Evolutionary conservation across 768 basidiomycete species (phyloP).

Genomic region (Mycena kentingensis): DNA sequence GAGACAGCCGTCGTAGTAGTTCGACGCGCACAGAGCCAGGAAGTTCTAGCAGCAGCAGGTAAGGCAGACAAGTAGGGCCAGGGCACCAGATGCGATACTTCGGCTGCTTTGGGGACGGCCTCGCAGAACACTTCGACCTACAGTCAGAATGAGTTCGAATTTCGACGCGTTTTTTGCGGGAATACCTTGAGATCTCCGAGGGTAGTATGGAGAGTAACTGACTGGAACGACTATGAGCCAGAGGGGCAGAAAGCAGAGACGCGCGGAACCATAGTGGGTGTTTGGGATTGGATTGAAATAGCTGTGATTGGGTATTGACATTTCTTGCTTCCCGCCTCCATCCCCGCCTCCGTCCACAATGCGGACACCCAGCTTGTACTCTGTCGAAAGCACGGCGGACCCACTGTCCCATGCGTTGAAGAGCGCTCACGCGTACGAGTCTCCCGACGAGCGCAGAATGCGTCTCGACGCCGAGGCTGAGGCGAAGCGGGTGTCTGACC

Average conservation of each 20-base stretch:
- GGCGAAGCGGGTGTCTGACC: conserved; percentile 74
- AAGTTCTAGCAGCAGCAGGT: conserved; percentile 83
- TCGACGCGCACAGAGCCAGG: conserved; percentile 88
- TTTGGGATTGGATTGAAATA: background rate
- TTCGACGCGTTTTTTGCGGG: background rate
- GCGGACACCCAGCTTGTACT: conserved; percentile 73
- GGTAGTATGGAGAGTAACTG: conserved; percentile 93
- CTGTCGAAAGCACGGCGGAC: conserved; percentile 56
- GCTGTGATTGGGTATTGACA: background rate
- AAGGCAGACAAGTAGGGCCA: conserved; percentile 12
- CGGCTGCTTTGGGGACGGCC: conserved; percentile 91
- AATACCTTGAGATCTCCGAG: conserved; percentile 95
- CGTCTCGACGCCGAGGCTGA: conserved; percentile 71
- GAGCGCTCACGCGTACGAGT: conserved; percentile 66
- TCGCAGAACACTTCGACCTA: conserved; percentile 98
- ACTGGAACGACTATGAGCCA: conserved; percentile 47
- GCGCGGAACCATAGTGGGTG: conserved; percentile 19
- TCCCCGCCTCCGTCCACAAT: conserved; percentile 45
- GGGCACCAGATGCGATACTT: conserved; percentile 54
- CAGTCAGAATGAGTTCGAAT: background rate
- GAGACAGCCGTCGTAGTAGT: conserved; percentile 79
- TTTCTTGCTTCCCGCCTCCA: too few relatives aligned
- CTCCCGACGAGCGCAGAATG: conserved; percentile 58
- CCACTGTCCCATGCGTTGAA: conserved; percentile 65
- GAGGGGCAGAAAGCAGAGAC: conserved; percentile 27